Base-by-base conservation (phyloP, 1,284 basidiomycete species). In the Sanghuangporus baumii region DNA sequence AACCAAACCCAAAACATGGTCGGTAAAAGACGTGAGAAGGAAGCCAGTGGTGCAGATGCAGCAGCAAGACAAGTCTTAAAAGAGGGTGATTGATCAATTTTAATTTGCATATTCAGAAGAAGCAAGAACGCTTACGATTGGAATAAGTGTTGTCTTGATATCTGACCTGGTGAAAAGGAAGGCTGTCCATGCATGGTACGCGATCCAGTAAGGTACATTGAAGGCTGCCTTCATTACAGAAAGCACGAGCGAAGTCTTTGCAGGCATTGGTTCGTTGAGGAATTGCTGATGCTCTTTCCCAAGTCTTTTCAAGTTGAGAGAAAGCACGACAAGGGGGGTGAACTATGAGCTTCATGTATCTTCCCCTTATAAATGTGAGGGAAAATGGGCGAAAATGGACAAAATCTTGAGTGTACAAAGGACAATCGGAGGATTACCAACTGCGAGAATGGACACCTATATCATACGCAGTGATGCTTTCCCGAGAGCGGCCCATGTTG, bases 1-100 rank as follows among this genome's bases (percentile, higher is more conserved):
- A 76, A 46, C 76, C 75, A 81, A 4, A 77, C 69, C 80, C 80
- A 82, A 23, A 74, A 68, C 1, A 73, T 55, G 0, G 70, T 65
- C 26, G 75, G 71, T 1, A 68, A 41, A 14, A 76, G 61, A 8
- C 66, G 68, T 4, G 47, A 55, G 14, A 69, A 18, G 20, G 26
- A 65, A 7, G 16, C 18, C 2, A 66, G 38, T 18, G 46, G 46
- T 7, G 52, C 58, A 34, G 59, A 52, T 26, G 61, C 62, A 11
- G 55, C 62, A 18, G 55, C 18, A 46, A 62, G 59, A 38, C 37
- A 64, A 52, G 41, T 57, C 62, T 61, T 36, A 59, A 38, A 54
- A n/a, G 43, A 46, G 9, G 16, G 4, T 56, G 31, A 20, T 37
- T 37, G 43, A 14, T 23, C 16, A 41, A 46, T 51, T 38, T 51